Base-by-base conservation (phyloP, 2,329 filamentous ascomycete genomes). In the Xylariaceae sp. region DNA sequence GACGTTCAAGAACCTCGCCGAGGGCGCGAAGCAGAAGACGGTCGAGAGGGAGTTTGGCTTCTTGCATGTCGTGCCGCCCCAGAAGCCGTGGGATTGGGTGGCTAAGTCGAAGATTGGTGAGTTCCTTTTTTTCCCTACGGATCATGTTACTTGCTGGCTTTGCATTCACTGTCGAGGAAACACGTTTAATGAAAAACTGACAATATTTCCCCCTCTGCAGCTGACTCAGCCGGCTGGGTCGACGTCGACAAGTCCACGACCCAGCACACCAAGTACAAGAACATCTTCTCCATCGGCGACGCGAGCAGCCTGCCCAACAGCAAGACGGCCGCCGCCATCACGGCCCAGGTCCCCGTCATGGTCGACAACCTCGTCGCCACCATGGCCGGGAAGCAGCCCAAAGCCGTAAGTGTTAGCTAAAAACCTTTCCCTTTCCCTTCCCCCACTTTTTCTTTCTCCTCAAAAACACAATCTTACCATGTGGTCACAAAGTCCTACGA, bases 161-260 rank as follows among this genome's bases (percentile, higher is more conserved):
- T n/a, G n/a, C n/a, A n/a, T n/a, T n/a, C n/a, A n/a, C n/a, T n/a
- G n/a, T n/a, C n/a, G n/a, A n/a, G n/a, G n/a, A n/a, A n/a, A n/a
- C n/a, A n/a, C n/a, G n/a, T n/a, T n/a, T n/a, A n/a, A n/a, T n/a
- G n/a, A n/a, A n/a, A n/a, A n/a, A 9, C 5, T 23, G 8, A 17
- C 7, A 34, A 8, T 36, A 80, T 76, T 61, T 76, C 77, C 76
- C 45, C 61, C 76, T 43, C 70, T 71, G 56, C 61, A 71, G 77
- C 59, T 31, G 55, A 60, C 41, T 43, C 52, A 1, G 57, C 53
- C 2, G 59, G 59, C 21, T 61, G 54, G 55, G 59, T 60, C 30
- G 59, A 60, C 24, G 59, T 61, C 17, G 50, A 61, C 41, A 59
- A 61, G 32, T 53, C 51, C 8, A 61, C 59, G 3, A 60, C 59